Evolutionary conservation across 2,329 filamentous ascomycete genomes (phyloP).

Genomic region (Fusarium pilosicola): DNA sequence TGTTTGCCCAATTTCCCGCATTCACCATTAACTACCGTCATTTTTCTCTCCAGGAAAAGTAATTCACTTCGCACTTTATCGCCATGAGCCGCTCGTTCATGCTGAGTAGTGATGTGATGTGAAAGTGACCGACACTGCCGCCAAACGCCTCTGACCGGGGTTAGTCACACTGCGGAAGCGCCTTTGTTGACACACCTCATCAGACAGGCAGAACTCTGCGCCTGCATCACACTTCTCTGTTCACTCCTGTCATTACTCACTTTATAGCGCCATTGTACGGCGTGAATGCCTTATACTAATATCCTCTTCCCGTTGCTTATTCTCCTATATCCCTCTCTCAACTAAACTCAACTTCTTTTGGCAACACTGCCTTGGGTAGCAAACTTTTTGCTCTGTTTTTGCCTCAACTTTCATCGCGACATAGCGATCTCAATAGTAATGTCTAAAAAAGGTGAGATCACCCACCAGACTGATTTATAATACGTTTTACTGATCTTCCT

Average conservation of each 20-base stretch:
- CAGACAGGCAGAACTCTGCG: not conserved
- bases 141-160: not conserved
- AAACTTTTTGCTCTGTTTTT: not conserved
- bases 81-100: not conserved
- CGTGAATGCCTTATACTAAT: not conserved
- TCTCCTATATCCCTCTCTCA: not conserved
- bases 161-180: not conserved
- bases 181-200: not conserved
- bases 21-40: too few species aligned
- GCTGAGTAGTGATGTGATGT: not conserved
- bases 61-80: too few species aligned
- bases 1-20: not conserved
- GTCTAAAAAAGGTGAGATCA: not conserved
- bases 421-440: not conserved
- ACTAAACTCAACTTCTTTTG: not conserved
- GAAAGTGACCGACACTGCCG: not conserved
- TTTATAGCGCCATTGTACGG: not conserved
- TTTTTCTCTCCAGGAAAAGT: not conserved
- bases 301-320: not conserved
- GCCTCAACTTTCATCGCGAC: not conserved
- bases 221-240: not conserved
- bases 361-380: not conserved
- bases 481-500: not conserved
- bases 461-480: rapidly evolving
- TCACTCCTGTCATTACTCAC: not conserved